Base-by-base conservation (phyloP, 805 yeast genomes). In the Saturnispora zaruensis region DNA sequence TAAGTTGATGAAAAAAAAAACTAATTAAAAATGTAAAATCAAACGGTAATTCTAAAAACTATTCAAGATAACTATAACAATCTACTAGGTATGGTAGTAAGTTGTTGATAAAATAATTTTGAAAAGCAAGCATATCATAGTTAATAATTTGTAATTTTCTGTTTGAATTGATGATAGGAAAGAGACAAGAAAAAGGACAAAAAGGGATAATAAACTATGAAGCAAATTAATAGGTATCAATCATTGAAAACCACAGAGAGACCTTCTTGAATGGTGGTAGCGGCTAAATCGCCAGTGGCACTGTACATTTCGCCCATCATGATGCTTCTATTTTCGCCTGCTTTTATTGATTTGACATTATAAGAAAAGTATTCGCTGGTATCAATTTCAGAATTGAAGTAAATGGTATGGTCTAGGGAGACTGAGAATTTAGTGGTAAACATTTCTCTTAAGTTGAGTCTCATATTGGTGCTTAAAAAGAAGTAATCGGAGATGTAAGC, bases 251-350 rank as follows among this genome's bases (percentile, higher is more conserved):
- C 57, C 46, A 59, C 76, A 50, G 67, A 64, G 53, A 81, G 66
- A 0, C 87, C 88, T 62, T 84, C 89, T 63, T 85, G 91, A 7
- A 79, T 62, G 1, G 81, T 71, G 0, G 82, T 74, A 2, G 86
- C 85, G 3, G 79, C 73, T 50, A 81, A 73, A 28, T 70, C 68
- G 2, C 78, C 79, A 20, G 72, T 69, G 5, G 60, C 56, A 44
- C 73, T 67, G 62, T 67, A 84, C 60, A 82, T 70, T 53, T 82
- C 82, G 16, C 79, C 86, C 53, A 72, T 73, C 58, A 83, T 64
- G 42, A 83, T 62, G 11, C 78, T 76, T 51, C 85, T 70, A 50
- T 76, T 75, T 54, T 74, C 73, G 14, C 71, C 72, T 3, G 81
- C 71, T 47, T 78, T 68, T 23, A 78, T 62, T 36, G 76, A 75